phyloP scores from a whole-genome alignment of 1,284 basidiomycete genomes.

The Ceratobasidium sp. region DNA sequence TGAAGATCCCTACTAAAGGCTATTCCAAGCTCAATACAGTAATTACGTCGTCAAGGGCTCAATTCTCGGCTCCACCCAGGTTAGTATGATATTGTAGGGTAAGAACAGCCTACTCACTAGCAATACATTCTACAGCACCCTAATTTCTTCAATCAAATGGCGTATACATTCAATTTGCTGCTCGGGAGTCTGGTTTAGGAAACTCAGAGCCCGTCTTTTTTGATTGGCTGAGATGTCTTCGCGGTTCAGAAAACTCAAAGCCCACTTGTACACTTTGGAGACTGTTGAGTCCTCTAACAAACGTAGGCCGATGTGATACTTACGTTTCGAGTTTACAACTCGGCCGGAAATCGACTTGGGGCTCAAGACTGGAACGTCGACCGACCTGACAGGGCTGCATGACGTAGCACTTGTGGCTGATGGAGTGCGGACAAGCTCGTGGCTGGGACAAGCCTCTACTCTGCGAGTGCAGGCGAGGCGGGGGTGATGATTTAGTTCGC shows the following conservation, averaged over 20 bases:
- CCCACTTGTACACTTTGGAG: slow-evolving; percentile 27
- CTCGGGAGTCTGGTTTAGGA: slow-evolving; percentile 15
- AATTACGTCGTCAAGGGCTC: no score
- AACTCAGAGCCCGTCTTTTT: slow-evolving; percentile 12
- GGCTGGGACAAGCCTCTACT: slow-evolving; percentile 2
- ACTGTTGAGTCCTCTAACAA: neutral
- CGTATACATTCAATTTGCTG: slow-evolving; percentile 14
- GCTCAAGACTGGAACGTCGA: neutral
- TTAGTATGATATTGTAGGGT: no score
- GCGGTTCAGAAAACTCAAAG: slow-evolving; percentile 9
- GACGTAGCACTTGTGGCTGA: slow-evolving; percentile 5
- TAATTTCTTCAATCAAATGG: neutral
- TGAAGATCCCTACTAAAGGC: no score
- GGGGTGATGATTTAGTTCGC: neutral
- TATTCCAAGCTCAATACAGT: no score
- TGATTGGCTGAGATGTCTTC: slow-evolving; percentile 19
- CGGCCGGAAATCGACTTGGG: neutral
- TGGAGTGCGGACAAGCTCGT: slow-evolving; percentile 7
- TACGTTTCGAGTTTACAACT: neutral
- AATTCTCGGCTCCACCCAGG: no score
- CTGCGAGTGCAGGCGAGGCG: slow-evolving; percentile 6
- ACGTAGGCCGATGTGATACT: neutral
- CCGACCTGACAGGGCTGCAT: neutral
- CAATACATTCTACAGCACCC: neutral
- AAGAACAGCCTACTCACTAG: neutral